Conservation (phyloP, 2,329 filamentous ascomycete genomes). For the Fusarium liriodendri region DNA sequence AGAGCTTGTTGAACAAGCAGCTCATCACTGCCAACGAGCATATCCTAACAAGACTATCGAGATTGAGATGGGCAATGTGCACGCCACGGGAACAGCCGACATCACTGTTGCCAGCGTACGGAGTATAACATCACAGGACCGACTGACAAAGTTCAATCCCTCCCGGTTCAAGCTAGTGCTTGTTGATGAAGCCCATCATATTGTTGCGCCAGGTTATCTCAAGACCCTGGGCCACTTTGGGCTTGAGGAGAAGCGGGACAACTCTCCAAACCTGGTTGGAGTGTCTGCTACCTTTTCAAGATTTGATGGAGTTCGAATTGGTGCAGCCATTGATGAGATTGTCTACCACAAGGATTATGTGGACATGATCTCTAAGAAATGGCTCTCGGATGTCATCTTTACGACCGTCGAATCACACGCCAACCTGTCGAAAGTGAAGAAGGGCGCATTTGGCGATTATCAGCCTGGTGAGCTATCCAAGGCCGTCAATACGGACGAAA, state of each 20-base stretch:
- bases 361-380: constrained; percentile 84
- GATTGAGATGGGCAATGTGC: constrained; percentile 87
- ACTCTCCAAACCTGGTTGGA: constrained; percentile 78
- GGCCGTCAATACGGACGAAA: constrained; percentile 83
- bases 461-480: constrained; percentile 79
- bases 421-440: constrained; percentile 78
- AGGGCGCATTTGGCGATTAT: constrained; percentile 78
- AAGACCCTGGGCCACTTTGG: constrained; percentile 82
- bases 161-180: constrained; percentile 86
- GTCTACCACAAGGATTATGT: constrained; percentile 87
- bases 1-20: constrained; percentile 95
- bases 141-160: constrained; percentile 87
- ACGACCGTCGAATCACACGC: constrained; percentile 89
- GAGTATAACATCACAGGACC: constrained; percentile 81
- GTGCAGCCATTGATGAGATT: constrained; percentile 90
- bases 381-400: constrained; percentile 92
- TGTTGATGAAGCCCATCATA: constrained; percentile 97
- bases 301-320: constrained; percentile 85
- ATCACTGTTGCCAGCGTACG: constrained; percentile 94
- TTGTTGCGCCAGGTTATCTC: constrained; percentile 86
- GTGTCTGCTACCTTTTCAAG: constrained; percentile 86
- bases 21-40: constrained; percentile 80
- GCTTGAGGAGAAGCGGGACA: constrained; percentile 60
- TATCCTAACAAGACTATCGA: constrained; percentile 88
- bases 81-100: constrained; percentile 84